Conservation (phyloP, 805 yeast species). For the Cyberlindnera saturnus region DNA sequence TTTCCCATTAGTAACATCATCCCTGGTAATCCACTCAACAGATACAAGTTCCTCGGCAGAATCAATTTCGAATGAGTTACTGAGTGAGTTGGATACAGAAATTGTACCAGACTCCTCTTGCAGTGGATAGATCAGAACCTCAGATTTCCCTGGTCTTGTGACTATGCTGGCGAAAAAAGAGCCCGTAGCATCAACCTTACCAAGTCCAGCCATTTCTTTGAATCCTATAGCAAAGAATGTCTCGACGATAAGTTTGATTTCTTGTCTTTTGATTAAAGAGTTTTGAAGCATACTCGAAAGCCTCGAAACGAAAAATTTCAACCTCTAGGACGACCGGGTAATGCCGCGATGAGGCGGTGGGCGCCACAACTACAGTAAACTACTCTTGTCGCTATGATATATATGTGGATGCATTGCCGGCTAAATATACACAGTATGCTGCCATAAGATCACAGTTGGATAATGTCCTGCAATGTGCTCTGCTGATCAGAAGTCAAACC, state of each 20-base stretch:
- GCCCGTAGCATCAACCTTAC: slow-evolving; percentile 26
- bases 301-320: slow-evolving; percentile 8
- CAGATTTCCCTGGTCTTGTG: slow-evolving; percentile 39
- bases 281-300: too few species aligned
- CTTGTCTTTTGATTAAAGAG: neutral
- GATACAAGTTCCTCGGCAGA: slow-evolving; percentile 31
- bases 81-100: slow-evolving; percentile 17
- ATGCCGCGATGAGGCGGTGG: slow-evolving; percentile 9
- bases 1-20: slow-evolving; percentile 11
- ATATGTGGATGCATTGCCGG: too few species aligned
- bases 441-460: slow-evolving; percentile 14
- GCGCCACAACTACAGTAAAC: too few species aligned
- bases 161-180: slow-evolving; percentile 32
- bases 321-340: slow-evolving; percentile 4
- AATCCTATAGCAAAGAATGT: neutral
- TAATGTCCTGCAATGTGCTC: slow-evolving; percentile 25
- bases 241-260: neutral
- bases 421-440: too few species aligned
- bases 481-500: slow-evolving; percentile 31
- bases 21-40: slow-evolving; percentile 30
- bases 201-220: slow-evolving; percentile 6
- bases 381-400: too few species aligned
- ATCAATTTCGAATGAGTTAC: slow-evolving; percentile 34
- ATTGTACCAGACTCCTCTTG: slow-evolving; percentile 15
- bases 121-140: slow-evolving; percentile 36